Conservation (phyloP, 495 filamentous ascomycete genomes). For the Hypoxylon subgilvum region DNA sequence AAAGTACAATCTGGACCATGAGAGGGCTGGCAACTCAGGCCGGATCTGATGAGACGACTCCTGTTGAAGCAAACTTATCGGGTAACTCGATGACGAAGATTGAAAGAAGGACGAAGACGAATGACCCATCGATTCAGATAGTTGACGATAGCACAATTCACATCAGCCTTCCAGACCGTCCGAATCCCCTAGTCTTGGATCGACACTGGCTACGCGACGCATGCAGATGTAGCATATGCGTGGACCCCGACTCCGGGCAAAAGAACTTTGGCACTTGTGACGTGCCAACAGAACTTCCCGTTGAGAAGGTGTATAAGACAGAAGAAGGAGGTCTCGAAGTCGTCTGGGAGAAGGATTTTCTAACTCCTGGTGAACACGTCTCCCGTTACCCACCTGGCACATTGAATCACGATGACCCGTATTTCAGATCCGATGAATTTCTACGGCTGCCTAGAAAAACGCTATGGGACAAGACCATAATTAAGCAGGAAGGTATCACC, state of each 20-base stretch:
- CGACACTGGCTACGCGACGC: constrained; percentile 71
- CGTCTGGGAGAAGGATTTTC: constrained; percentile 56
- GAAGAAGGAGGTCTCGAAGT: constrained; percentile 58
- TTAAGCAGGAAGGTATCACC: constrained; percentile 37
- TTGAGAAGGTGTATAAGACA: constrained; percentile 40
- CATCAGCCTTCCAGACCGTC: background rate
- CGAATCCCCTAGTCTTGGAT: constrained; percentile 1
- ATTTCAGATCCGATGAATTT: background rate
- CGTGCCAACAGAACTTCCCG: constrained; percentile 62
- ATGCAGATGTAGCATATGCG: constrained; percentile 73
- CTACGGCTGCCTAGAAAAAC: background rate
- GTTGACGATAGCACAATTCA: background rate
- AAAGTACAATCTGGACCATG: background rate
- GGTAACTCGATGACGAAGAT: too few relatives aligned
- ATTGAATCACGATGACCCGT: too few relatives aligned
- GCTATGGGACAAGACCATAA: constrained; percentile 45
- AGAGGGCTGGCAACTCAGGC: constrained; percentile 1
- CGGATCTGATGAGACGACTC: too few relatives aligned
- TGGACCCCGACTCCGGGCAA: constrained; percentile 80
- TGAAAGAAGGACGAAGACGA: too few relatives aligned
- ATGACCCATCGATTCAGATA: background rate
- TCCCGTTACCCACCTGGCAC: constrained; percentile 22
- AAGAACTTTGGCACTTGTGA: constrained; percentile 78
- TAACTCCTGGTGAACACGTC: constrained; percentile 14
- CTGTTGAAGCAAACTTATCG: too few relatives aligned